Evolutionary conservation across 140 eudicot genomes (phyloP).

Genomic region (Bidens hawaiensis): DNA sequence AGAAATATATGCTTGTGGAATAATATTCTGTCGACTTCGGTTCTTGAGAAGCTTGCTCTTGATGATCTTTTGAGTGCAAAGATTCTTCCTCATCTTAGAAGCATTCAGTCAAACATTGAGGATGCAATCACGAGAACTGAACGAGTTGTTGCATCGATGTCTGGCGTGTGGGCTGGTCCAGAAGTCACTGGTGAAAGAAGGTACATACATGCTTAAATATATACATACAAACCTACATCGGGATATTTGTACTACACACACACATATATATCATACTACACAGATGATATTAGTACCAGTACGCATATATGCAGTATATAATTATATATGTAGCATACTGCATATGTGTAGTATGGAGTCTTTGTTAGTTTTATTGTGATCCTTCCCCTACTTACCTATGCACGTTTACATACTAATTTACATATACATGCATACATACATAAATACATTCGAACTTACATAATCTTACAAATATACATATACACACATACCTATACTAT

Average conservation of each 20-base stretch:
- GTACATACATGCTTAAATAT: conserved; percentile 22
- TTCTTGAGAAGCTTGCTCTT: conserved; percentile 79
- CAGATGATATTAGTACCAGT: too few relatives aligned
- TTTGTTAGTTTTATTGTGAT: too few relatives aligned
- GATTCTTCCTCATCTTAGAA: conserved; percentile 85
- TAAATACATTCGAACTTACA: too few relatives aligned
- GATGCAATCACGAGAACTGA: conserved; percentile 83
- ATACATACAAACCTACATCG: too few relatives aligned
- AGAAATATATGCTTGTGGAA: conserved; percentile 89
- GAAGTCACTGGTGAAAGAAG: conserved; percentile 55
- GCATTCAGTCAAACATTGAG: conserved; percentile 66
- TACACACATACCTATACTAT: too few relatives aligned
- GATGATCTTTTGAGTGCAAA: conserved; percentile 75
- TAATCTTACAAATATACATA: too few relatives aligned
- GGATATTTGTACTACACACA: not conserved
- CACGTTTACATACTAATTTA: too few relatives aligned
- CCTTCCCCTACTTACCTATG: too few relatives aligned
- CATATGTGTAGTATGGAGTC: too few relatives aligned
- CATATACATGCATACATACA: too few relatives aligned
- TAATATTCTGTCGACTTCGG: conserved; percentile 49
- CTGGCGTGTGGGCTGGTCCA: conserved; percentile 87
- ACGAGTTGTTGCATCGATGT: conserved; percentile 63
- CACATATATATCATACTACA: not conserved
- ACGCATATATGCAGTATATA: too few relatives aligned
- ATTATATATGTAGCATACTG: too few relatives aligned